Base-by-base conservation (phyloP, 495 filamentous ascomycete genomes). In the Hypoxylon trugodes region DNA sequence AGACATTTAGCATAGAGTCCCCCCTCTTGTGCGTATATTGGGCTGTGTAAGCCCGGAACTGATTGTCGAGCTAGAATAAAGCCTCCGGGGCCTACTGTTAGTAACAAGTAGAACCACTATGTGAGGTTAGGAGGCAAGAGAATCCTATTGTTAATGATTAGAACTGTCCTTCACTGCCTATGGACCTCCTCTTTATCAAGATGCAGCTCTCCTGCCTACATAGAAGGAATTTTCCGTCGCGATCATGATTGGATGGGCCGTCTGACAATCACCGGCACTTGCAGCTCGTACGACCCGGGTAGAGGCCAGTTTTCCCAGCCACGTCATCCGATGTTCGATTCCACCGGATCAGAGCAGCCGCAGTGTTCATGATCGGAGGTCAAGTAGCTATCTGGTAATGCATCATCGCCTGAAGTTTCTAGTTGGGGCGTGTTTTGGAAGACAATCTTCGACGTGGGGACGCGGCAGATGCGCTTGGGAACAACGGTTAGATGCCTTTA, bases 321-420 rank as follows among this genome's bases (percentile, higher is more conserved):
- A 72, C 62, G 69, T 66, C 66, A 71, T 69, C 69, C 59, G 62
- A 67, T 64, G 51, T 69, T 59, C 33, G 48, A 59, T 40, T 46
- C 35, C 45, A 49, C 13, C 24, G 37, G 43, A 36, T 21, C 36
- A 58, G 38, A 45, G 40, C 40, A 21, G 28, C 21, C 32, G 36
- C 7, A 33, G 52, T 38, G 22, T 36, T n/a, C 33, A 42, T 48
- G 38, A 16, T 35, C 40, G 53, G 15, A 46, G 25, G 37, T 21
- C 21, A 24, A 28, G 32, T n/a, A 16, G 47, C 36, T 19, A 24
- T 28, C 13, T 26, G 9, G 50, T 55, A 33, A 19, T 13, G 30
- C 51, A 28, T 33, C 19, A 19, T 42, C 10, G 24, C 10, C 16
- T 9, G 22, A 26, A 32, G 9, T 57, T 36, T 36, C 21, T 24